Conservation (phyloP, 257 asterid species). For the Solanum tacnaense region DNA sequence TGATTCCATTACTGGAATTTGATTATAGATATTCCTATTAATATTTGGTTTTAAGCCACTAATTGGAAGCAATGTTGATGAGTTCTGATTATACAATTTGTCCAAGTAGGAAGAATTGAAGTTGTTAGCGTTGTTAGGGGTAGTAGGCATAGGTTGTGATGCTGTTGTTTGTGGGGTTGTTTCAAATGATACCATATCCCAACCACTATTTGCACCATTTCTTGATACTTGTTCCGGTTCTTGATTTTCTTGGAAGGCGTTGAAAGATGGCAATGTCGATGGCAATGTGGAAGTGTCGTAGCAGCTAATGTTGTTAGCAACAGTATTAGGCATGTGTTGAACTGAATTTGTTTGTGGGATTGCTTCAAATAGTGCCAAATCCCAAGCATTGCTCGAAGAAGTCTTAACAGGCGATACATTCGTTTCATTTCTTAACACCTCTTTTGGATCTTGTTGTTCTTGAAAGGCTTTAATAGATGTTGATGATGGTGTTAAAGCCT, state of each 20-base stretch:
- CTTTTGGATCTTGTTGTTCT: not conserved
- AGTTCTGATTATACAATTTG: not conserved
- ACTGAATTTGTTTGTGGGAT: not conserved
- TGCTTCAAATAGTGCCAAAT: slow-evolving; percentile 24
- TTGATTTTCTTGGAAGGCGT: not conserved
- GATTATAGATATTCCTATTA: not conserved
- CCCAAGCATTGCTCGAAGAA: slow-evolving; percentile 17
- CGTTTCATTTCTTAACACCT: not conserved
- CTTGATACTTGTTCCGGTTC: not conserved
- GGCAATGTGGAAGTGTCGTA: not conserved
- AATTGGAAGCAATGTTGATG: not conserved
- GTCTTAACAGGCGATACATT: not conserved
- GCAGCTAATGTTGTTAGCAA: not conserved
- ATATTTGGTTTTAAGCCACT: not conserved
- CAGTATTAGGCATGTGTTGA: not conserved
- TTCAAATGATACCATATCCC: slow-evolving; percentile 30
- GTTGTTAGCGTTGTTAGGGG: not conserved
- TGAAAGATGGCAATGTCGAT: not conserved
- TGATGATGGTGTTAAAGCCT: slow-evolving; percentile 9
- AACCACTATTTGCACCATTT: slow-evolving; percentile 2
- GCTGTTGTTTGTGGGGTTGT: not conserved
- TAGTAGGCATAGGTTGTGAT: not conserved
- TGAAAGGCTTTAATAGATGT: not conserved
- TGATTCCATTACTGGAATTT: not conserved
- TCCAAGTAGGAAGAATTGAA: not conserved